Percentiles rank a stretch among this genome's conserved stretches.
These are phyloP conservation scores for Candida ipomoeae DNA, from an alignment of 805 yeast species.

Conservation along the genomic window DNA sequence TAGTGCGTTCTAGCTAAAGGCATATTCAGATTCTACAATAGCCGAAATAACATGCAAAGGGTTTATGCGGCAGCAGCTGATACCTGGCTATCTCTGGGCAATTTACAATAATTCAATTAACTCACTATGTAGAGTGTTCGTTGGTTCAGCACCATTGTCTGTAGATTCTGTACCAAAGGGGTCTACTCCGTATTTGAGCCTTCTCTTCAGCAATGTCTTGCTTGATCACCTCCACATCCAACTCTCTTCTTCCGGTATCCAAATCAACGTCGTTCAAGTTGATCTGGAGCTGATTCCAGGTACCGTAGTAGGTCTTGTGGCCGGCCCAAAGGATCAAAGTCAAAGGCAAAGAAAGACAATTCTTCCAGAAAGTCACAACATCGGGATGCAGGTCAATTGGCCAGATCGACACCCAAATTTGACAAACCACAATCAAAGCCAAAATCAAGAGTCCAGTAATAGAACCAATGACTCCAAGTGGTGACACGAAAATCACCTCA, in stretches of 20 bases:
- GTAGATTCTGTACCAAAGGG: slow-evolving; percentile 25
- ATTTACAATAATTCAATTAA: background rate
- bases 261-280: slow-evolving; percentile 52
- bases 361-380: slow-evolving; percentile 42
- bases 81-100: background rate
- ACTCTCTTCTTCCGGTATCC: slow-evolving; percentile 51
- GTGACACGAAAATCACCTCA: slow-evolving; percentile 33
- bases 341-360: slow-evolving; percentile 41
- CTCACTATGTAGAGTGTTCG: background rate
- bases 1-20: too few relatives aligned
- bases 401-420: slow-evolving; percentile 38
- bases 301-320: slow-evolving; percentile 36
- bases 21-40: too few relatives aligned
- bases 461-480: slow-evolving; percentile 37
- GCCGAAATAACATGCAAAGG: too few relatives aligned
- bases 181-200: slow-evolving; percentile 22
- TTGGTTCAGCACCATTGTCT: slow-evolving; percentile 26
- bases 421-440: slow-evolving; percentile 32
- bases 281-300: slow-evolving; percentile 32
- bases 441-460: slow-evolving; percentile 29
- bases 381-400: slow-evolving; percentile 27
- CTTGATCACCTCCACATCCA: slow-evolving; percentile 35
- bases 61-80: too few relatives aligned
- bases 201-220: slow-evolving; percentile 34
- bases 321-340: slow-evolving; percentile 42